These are phyloP conservation scores for Bombardia bombarda DNA, from an alignment of 495 filamentous ascomycete species.

Conservation along the genomic window DNA sequence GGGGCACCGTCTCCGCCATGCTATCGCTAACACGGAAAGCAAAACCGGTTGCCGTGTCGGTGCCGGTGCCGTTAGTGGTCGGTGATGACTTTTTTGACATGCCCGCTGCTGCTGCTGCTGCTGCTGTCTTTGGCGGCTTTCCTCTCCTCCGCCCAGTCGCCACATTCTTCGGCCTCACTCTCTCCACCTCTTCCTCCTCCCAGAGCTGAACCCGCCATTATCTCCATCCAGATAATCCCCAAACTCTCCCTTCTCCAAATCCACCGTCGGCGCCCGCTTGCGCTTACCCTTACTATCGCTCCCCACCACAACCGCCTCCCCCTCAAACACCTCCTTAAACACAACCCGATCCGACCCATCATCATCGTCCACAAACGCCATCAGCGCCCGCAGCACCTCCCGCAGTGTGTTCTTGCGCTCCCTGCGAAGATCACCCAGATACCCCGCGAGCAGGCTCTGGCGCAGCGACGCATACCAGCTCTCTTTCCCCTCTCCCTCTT, in stretches of 20 bases:
- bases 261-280: conserved; percentile 37
- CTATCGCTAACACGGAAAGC: conserved; percentile 24
- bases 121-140: neutral
- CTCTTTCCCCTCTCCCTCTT: conserved; percentile 2
- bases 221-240: conserved; percentile 36
- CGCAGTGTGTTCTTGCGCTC: conserved; percentile 22
- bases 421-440: conserved; percentile 24
- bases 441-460: conserved; percentile 19
- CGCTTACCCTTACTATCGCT: conserved; percentile 38
- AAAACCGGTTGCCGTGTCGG: neutral
- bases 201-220: conserved; percentile 16
- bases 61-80: too few species aligned
- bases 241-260: conserved; percentile 39
- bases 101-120: neutral
- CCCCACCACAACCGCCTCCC: conserved; percentile 32
- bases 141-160: neutral
- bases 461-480: conserved; percentile 19
- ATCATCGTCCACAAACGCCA: conserved; percentile 32
- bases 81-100: neutral
- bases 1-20: conserved; percentile 48
- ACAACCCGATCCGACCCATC: conserved; percentile 19
- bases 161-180: neutral
- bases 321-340: conserved; percentile 44
- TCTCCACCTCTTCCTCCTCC: conserved; percentile 13
- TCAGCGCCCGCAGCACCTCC: conserved; percentile 33